Evolutionary conservation across 495 filamentous ascomycete species (phyloP), one percentile per base, ranked within the genome.

Genomic region (Tetracladium setigerum): DNA sequence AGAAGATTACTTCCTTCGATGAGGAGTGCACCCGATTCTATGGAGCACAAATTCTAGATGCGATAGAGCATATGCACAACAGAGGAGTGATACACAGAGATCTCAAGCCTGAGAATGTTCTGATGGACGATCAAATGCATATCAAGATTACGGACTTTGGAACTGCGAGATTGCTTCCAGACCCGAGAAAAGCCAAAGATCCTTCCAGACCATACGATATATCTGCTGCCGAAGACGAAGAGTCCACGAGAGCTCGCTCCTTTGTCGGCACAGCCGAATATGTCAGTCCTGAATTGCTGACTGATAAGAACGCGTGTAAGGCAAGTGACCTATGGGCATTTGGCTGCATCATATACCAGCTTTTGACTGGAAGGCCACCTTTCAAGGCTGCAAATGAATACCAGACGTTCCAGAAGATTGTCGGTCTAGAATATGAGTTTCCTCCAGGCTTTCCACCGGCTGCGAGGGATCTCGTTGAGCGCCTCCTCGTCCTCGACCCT

Each of bases 121-220:
- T 99, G 6, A 71, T 99, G 18, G 91, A 99, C 59, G 84, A 89
- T 38, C 82, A 94, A 56, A 94, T 95, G 85, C 86, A 95, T 61
- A 81, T 96, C 68, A 99, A 99, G 62, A 96, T 99, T 54, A 99
- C 94, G 16, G 94, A 99, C 64, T 99, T 99, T 58, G 94, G 94
- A 11, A 99, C 94, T 2, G 94, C 94, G 5, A 96, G 95, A 63
- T 83, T 97, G 38, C 72, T 99, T 38, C 83, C 84, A 39, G 72
- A 78, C 27, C 81, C 79, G 13, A 51, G 58, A 24, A 51, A 60
- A 38, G 42, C 55, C 0, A 47, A 52, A 16, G 50, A 54, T 5
- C 14, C 47, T 7, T 16, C 31, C 13, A 46, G 39, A 19, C 17
- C 46, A 9, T 46, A 47, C 30, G 53, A 53, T 38, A 34, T 18